Base-by-base conservation (phyloP, 768 basidiomycete genomes). In the Suillus brevipes region DNA sequence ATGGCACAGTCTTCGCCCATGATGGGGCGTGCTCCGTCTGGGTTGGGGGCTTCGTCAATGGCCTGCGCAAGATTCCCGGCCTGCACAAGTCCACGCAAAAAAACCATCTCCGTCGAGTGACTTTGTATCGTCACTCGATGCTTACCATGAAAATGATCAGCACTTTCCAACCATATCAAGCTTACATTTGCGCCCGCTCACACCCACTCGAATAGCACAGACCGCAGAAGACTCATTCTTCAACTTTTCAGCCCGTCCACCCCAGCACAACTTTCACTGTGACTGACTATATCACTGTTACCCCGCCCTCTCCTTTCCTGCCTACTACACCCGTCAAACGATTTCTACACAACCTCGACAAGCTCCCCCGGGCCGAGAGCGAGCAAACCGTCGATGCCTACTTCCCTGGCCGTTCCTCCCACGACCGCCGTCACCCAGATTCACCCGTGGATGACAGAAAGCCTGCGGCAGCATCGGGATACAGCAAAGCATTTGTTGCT, bases 371-470 rank as follows among this genome's bases (percentile, higher is more conserved):
- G 84, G 68, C 82, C 1, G 73, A 79, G 0, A 68, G 72, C 0
- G 73, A 76, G 4, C 79, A 82, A 43, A 79, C 82, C 56, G 82
- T 82, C 4, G 75, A 75, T 25, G 79, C 81, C 64, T 84, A 84
- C 67, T 73, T 81, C 63, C 83, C 83, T 0, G 78, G 79, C 2
- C 34, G 56, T 42, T 74, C 64, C 2, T 66, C 67, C 12, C 69
- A 74, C 12, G 66, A 67, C 43, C 66, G 57, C 16, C 37, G 63
- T 7, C 42, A 37, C 18, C n/a, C 43, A 62, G 65, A 25, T 69
- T 52, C 71, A 68, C 18, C 52, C 20, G 49, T 52, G 20, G 40
- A 38, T 66, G 42, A 60, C 65, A 5, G 64, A 64, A 31, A 73
- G 66, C 18, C 61, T 67, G 10, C n/a, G n/a, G n/a, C 71, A 74